Conservation (phyloP, 192 early-diverging fungal genomes). For the Phlyctochytrium planicorne region DNA sequence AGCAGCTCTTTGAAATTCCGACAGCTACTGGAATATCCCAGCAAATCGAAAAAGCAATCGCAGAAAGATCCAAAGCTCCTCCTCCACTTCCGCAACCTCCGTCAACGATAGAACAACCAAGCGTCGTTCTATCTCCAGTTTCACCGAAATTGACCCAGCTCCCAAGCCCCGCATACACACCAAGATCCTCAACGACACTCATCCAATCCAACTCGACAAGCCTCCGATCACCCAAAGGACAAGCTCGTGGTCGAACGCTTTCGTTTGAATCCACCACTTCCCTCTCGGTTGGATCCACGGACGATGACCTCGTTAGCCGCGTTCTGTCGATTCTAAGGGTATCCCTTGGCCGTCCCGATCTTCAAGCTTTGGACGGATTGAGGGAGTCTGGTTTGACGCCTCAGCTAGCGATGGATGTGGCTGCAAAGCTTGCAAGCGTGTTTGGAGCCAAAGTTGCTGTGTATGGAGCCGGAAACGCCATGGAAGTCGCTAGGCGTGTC, state of each 20-base stretch:
- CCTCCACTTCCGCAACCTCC: too few relatives aligned
- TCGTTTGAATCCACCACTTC: too few relatives aligned
- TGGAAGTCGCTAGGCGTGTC: background rate
- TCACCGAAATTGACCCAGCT: too few relatives aligned
- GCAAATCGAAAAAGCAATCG: background rate
- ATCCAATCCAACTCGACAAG: too few relatives aligned
- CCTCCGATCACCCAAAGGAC: too few relatives aligned
- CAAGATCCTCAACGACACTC: too few relatives aligned
- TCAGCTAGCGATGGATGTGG: background rate
- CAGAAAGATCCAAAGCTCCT: too few relatives aligned
- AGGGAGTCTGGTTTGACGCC: background rate
- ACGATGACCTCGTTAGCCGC: background rate
- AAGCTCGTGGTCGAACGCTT: too few relatives aligned
- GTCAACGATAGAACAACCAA: too few relatives aligned
- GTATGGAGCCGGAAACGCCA: background rate
- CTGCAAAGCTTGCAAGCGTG: background rate
- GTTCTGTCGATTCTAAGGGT: background rate
- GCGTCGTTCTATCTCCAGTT: too few relatives aligned
- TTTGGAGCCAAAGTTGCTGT: background rate
- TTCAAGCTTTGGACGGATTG: background rate
- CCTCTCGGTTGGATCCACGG: background rate
- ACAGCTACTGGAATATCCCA: background rate
- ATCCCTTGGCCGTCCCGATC: background rate
- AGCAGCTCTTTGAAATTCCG: background rate
- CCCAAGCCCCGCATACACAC: too few relatives aligned